Evolutionary conservation across 2,329 filamentous ascomycete genomes (phyloP).

Genomic region (Fusarium falciforme): DNA sequence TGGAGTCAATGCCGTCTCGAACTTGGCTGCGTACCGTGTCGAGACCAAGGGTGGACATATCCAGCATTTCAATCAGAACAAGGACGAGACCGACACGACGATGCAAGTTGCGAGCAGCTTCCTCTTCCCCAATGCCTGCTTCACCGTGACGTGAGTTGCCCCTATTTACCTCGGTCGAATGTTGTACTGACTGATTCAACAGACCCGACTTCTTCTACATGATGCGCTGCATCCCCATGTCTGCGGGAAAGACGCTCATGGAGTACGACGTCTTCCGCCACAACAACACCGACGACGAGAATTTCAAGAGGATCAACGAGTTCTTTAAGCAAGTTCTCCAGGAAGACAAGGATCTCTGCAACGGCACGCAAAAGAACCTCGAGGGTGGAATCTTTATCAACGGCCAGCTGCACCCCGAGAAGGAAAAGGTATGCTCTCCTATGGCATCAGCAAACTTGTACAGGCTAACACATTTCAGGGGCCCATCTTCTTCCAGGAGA

Average conservation of each 20-base stretch:
- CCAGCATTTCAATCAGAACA: conserved; percentile 57
- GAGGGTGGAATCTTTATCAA: conserved; percentile 70
- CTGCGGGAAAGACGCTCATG: conserved; percentile 63
- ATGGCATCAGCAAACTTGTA: neutral
- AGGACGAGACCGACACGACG: conserved; percentile 14
- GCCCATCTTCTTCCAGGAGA: neutral
- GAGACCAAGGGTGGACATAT: conserved; percentile 60
- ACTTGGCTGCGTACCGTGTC: conserved; percentile 61
- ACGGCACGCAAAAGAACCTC: conserved; percentile 68
- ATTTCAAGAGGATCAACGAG: conserved; percentile 65
- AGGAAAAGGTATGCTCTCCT: conserved; percentile 21
- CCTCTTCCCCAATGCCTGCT: conserved; percentile 7
- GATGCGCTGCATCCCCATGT: conserved; percentile 67
- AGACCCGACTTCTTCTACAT: conserved; percentile 67
- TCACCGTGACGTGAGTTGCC: conserved; percentile 7
- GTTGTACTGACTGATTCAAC: neutral
- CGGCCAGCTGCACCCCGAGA: conserved; percentile 68
- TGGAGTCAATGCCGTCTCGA: conserved; percentile 56
- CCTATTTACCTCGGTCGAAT: no score
- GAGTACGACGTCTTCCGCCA: conserved; percentile 71
- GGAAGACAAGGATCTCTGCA: conserved; percentile 72
- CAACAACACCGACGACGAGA: conserved; percentile 65
- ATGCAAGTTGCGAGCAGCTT: conserved; percentile 11
- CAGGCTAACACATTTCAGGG: neutral
- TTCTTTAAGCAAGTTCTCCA: conserved; percentile 72